Evolutionary conservation across 495 filamentous ascomycete species (phyloP).

Genomic region (Pseudotulostoma volvatum): DNA sequence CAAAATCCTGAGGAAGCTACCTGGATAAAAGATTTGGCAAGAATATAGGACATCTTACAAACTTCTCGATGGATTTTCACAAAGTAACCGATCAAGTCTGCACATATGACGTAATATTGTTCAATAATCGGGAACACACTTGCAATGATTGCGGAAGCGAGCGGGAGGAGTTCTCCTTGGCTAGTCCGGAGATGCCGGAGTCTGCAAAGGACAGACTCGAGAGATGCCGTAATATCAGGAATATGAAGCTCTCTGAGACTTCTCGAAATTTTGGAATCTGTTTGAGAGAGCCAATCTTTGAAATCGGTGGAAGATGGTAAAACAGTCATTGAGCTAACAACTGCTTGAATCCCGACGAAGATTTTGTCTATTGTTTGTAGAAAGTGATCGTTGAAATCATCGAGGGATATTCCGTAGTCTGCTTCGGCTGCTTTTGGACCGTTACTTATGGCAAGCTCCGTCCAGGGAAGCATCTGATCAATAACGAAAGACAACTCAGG

Average conservation of each 20-base stretch:
- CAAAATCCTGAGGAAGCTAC: conserved; percentile 80
- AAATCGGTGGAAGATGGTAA: conserved; percentile 41
- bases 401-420: conserved; percentile 9
- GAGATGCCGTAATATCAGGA: conserved; percentile 31
- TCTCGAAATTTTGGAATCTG: conserved; percentile 38
- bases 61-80: conserved; percentile 44
- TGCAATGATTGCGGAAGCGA: conserved; percentile 44
- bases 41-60: conserved; percentile 55
- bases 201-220: conserved; percentile 33
- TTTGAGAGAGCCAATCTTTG: conserved; percentile 42
- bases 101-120: conserved; percentile 49
- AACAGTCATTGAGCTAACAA: conserved; percentile 31
- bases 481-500: conserved; percentile 48
- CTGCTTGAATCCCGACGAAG: conserved; percentile 56
- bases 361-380: conserved; percentile 45
- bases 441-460: conserved; percentile 9
- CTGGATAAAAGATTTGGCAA: conserved; percentile 58
- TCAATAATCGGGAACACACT: conserved; percentile 55
- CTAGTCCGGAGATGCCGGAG: conserved; percentile 33
- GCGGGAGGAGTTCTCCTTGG: conserved; percentile 22
- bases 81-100: conserved; percentile 33
- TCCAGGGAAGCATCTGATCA: conserved; percentile 40
- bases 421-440: background rate
- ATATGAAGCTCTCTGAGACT: conserved; percentile 43
- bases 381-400: conserved; percentile 38